phyloP scores from a whole-genome alignment of 2,329 filamentous ascomycete species.

The Apiospora saccharicola region DNA sequence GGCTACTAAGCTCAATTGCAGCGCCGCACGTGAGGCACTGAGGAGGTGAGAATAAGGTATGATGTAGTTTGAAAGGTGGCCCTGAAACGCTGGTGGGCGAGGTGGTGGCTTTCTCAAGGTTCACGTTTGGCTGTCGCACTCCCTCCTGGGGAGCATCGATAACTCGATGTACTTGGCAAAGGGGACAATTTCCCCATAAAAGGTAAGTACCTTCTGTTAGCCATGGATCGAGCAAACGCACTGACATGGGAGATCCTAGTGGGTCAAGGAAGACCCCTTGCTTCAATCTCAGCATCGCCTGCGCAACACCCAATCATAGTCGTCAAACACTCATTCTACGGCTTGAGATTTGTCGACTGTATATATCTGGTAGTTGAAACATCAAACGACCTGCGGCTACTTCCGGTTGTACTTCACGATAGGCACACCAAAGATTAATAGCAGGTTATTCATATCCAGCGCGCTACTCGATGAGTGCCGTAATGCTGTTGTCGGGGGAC shows the following conservation, averaged over 20 bases:
- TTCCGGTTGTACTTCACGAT: no score
- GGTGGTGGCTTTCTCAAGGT: not conserved
- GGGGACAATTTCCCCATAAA: not conserved
- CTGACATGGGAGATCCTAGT: not conserved
- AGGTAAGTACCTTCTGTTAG: not conserved
- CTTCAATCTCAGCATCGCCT: not conserved
- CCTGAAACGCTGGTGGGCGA: slow-evolving; percentile 2
- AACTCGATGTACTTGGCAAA: not conserved
- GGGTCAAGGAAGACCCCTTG: not conserved
- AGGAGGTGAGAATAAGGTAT: not conserved
- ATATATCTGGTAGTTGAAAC: no score
- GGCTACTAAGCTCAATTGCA: not conserved
- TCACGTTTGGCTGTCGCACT: not conserved
- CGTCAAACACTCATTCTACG: no score
- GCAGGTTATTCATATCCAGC: not conserved
- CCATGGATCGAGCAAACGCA: not conserved
- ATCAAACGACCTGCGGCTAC: no score
- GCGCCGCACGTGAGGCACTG: not conserved
- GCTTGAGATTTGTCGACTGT: no score
- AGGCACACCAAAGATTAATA: no score
- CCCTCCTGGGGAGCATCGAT: not conserved
- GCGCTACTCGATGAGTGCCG: not conserved
- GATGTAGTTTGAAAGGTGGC: not conserved
- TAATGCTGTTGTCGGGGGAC: not conserved
- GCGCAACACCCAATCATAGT: not conserved